Base-by-base conservation (phyloP, 2,329 filamentous ascomycete genomes). In the Ophiostoma triangulosporum region DNA sequence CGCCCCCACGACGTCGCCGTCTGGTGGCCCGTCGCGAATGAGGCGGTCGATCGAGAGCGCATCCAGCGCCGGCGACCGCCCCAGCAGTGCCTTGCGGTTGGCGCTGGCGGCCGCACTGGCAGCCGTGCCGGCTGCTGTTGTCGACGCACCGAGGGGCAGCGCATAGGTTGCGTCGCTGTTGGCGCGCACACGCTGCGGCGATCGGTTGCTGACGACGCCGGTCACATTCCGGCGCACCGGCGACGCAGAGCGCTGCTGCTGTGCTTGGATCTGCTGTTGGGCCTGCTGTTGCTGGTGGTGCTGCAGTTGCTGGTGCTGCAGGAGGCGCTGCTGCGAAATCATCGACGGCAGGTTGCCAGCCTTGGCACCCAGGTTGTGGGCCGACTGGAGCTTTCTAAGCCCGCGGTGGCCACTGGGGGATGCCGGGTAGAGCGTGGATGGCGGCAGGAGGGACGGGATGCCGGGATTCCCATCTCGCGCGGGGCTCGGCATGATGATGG, bases 11-110 rank as follows among this genome's bases (percentile, higher is more conserved):
- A 84, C 72, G 65, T 93, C 82, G 20, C 82, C 85, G 59, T 82
- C 77, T 1, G 81, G 79, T 1, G 89, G 88, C 0, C 89, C 90
- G 57, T 91, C 88, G 60, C 87, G 81, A 48, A 96, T 74, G 46
- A 95, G 75, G 58, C 80, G 74, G 64, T 95, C 88, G 27, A 96
- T 68, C 22, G 78, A 77, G 62, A 84, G 69, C 54, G 72, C 69
- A 60, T 83, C 77, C 26, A 77, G 72, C 57, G 67, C 69, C 40
- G 64, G 73, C 62, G 64, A 73, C 68, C 64, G 75, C 60, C 56
- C 73, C 61, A 65, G 66, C 60, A 60, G 70, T 59, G 60, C 73
- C 64, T 70, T 74, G 66, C 67, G 66, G n/a, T 66, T 67, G 58
- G 66, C 58, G 57, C 65, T 62, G 9, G 65, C 63, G 32, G 66